Conservation (phyloP, 768 basidiomycete genomes). For the Psilocybe subaeruginosa region DNA sequence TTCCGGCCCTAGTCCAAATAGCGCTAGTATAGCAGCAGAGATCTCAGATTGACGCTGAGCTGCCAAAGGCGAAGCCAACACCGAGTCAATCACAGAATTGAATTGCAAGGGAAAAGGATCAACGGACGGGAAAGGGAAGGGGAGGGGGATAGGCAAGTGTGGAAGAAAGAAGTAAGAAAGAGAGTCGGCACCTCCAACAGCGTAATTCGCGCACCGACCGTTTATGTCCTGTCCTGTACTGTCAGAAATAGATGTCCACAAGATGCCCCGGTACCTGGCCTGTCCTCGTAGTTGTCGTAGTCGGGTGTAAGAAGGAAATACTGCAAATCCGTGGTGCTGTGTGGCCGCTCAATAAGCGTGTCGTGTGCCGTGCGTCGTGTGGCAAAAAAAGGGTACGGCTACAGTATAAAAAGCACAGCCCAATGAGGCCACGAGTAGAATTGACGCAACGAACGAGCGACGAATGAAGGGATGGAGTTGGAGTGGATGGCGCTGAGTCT, state of each 20-base stretch:
- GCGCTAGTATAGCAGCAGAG: neutral
- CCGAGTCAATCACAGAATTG: too few relatives aligned
- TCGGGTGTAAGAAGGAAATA: too few relatives aligned
- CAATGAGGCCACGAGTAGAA: too few relatives aligned
- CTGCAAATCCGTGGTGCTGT: too few relatives aligned
- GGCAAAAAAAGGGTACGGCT: too few relatives aligned
- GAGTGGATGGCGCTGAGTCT: too few relatives aligned
- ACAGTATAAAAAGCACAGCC: too few relatives aligned
- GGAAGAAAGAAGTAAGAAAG: neutral
- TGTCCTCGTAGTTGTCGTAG: neutral
- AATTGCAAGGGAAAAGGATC: neutral
- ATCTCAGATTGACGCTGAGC: neutral
- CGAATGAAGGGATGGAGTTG: too few relatives aligned
- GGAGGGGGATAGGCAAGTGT: neutral
- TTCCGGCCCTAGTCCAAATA: too few relatives aligned
- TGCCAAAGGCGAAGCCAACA: neutral
- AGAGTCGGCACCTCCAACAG: conserved; percentile 17
- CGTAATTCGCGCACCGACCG: conserved; percentile 21
- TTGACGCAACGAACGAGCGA: too few relatives aligned
- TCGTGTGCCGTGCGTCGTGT: too few relatives aligned
- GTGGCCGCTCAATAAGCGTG: too few relatives aligned
- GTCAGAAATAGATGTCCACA: neutral
- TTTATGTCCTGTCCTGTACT: neutral
- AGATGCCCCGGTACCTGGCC: neutral
- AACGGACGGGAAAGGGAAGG: neutral